Evolutionary conservation across 306 rosid species (phyloP), one percentile per base, ranked within the genome.

Genomic region (Mucuna pruriens): DNA sequence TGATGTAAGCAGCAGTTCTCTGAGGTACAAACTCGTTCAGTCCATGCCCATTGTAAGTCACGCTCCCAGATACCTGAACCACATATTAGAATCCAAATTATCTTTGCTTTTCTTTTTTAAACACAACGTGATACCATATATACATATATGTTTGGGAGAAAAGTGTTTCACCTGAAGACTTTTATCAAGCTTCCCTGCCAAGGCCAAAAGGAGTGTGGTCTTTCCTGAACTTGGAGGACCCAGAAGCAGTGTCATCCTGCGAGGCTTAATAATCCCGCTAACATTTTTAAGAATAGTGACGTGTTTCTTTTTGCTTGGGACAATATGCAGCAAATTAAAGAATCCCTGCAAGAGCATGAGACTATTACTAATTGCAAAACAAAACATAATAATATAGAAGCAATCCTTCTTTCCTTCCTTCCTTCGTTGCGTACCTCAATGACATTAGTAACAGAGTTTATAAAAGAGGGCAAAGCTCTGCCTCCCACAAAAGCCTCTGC

Each of bases 221-320:
- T 92, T 95, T 22, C 98, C 97, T 15, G 97, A 87, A 38, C 97
- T 83, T n/a, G 97, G 98, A 83, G 98, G 97, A 67, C 98, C 98
- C 83, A 95, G 64, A 58, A 95, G 97, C 58, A 95, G 77, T 36
- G 98, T 95, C 97, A 95, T 88, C 94, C 97, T 86, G 1, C 92
- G 87, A 55, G 98, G 98, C 67, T 84, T 94, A 68, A 94, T 44
- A 0, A 90, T 80, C 62, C 98, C 98, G 45, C 87, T 91, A 19
- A 90, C 84, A 81, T 93, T 88, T 64, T 88, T 82, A 5, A 94
- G 97, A 46, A 94, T 94, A 9, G 83, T 70, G 4, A 88, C 57
- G 38, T 88, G 89, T 57, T 33, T 85, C 91, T 85, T 88, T 34
- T 66, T 83, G 81, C 49, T 85, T 46, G 87, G 78, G 61, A 83